Base-by-base conservation (phyloP, 805 yeast genomes). In the Suhomyces prunicola region DNA sequence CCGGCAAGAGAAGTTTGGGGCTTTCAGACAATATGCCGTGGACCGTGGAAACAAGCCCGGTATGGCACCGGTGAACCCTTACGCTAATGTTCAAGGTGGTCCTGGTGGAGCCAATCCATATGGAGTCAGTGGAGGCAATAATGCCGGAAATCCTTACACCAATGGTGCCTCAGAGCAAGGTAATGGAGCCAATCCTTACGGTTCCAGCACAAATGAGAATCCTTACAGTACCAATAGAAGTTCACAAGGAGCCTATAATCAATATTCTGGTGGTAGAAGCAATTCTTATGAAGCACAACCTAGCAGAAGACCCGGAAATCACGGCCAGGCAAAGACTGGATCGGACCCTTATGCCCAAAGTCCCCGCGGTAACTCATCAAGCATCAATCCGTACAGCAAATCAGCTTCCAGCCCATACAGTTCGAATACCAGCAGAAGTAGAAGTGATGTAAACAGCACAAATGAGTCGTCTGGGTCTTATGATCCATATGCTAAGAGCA, bases 1-100 rank as follows among this genome's bases (percentile, higher is more conserved):
- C 47, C 45, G 82, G 44, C 70, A 73, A 52, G 78, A 77, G 56
- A 79, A 80, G 67, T 81, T 81, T 58, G 77, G 80, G 13, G 83
- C 82, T 19, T 81, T 78, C 65, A 69, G 68, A 50, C 70, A 69
- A 48, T 76, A 80, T 60, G 85, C 85, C 31, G 75, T 73, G 53
- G 77, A 78, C 52, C 61, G 77, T 31, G 71, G 64, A 45, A 53
- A 48, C 29, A 69, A 66, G 44, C 73, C 76, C 17, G 77, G 73
- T 9, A 59, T 73, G 15, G 69, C 71, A 2, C 79, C 79, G 1
- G 74, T 64, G 7, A 76, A 76, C 52, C 78, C 81, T 0, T 73
- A 74, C 55, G 74, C 76, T 39, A 70, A 69, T 48, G 60, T 73
- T 39, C 36, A 40, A 9, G 27, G 26, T 12, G 40, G 46, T 4